Evolutionary conservation across 805 yeast genomes (phyloP), one percentile per base, ranked within the genome.

Genomic region (Kluyveromyces siamensis): DNA sequence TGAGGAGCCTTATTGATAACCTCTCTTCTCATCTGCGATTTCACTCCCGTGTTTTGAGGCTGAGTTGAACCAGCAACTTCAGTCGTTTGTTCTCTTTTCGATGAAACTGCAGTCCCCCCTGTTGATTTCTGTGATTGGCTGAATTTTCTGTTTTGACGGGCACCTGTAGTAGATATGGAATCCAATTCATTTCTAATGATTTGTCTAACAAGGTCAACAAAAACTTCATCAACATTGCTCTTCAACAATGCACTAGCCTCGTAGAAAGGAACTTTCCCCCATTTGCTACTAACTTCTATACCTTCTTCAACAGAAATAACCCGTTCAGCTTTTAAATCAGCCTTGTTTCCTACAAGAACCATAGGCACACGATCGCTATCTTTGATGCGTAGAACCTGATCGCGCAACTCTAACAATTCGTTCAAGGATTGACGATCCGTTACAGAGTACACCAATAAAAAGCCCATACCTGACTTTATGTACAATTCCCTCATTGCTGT

Each of bases 401-500:
- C 90, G 56, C 93, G 74, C 47, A 90, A 75, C 16, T 85, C 85
- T 58, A 83, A 68, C 52, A 91, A 71, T 66, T 89, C 96, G 52
- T 83, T 76, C 51, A 90, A 70, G 4, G 96, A 83, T 55, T 79
- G 76, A 55, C 81, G 76, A 52, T 86, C 86, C 43, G 88, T 86
- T 54, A 89, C 84, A 35, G 90, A 80, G 66, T 91, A 91, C 1
- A 88, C 96, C 46, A 91, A 73, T 45, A 93, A 66, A 61, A 91
- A 91, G 5, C 96, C 97, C 60, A 84, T 86, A 10, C 97, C 96
- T 44, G 88, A 82, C 56, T 87, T 87, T 61, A 86, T 86, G 62
- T 86, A 86, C 44, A 86, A 67, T 62, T 90, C 96, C 55, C 97
- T 72, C 96, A 91, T 88, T 9, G 96, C 96, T 0, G 96, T 87